Evolutionary conservation across 805 yeast species (phyloP).

Genomic region (Hemisphaericaspora nanyangensis): DNA sequence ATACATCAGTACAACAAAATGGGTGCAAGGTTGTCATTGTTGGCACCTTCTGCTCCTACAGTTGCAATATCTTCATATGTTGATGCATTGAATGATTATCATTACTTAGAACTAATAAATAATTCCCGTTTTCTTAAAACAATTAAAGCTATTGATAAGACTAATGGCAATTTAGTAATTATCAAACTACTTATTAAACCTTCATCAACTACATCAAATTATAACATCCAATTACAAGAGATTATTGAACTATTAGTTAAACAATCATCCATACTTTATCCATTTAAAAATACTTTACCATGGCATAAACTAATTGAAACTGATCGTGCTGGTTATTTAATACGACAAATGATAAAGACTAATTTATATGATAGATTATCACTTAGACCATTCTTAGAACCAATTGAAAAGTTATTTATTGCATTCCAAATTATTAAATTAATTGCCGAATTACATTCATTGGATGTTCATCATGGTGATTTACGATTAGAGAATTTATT

Average conservation of each 20-base stretch:
- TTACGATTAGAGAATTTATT: constrained; percentile 85
- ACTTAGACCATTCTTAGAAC: constrained; percentile 80
- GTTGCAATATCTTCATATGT: constrained; percentile 88
- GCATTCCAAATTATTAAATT: constrained; percentile 74
- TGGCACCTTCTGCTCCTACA: constrained; percentile 89
- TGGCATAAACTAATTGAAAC: constrained; percentile 77
- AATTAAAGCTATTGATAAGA: constrained; percentile 66
- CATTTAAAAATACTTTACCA: constrained; percentile 61
- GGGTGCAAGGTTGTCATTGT: constrained; percentile 84
- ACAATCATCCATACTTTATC: constrained; percentile 38
- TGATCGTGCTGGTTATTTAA: constrained; percentile 85
- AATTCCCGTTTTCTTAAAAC: constrained; percentile 85
- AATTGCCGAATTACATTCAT: constrained; percentile 57
- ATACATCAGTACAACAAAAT: too few relatives aligned
- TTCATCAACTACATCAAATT: constrained; percentile 20
- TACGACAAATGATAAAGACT: constrained; percentile 74
- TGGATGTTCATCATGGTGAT: constrained; percentile 78
- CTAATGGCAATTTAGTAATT: constrained; percentile 61
- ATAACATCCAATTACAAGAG: constrained; percentile 20
- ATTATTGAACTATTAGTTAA: constrained; percentile 25
- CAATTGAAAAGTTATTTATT: constrained; percentile 79
- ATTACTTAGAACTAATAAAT: constrained; percentile 71
- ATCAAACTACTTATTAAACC: constrained; percentile 78
- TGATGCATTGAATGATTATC: constrained; percentile 70
- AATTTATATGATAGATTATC: constrained; percentile 86